Conservation (phyloP, 176 grass and related monocot species). For the Pontederia paniculata region DNA sequence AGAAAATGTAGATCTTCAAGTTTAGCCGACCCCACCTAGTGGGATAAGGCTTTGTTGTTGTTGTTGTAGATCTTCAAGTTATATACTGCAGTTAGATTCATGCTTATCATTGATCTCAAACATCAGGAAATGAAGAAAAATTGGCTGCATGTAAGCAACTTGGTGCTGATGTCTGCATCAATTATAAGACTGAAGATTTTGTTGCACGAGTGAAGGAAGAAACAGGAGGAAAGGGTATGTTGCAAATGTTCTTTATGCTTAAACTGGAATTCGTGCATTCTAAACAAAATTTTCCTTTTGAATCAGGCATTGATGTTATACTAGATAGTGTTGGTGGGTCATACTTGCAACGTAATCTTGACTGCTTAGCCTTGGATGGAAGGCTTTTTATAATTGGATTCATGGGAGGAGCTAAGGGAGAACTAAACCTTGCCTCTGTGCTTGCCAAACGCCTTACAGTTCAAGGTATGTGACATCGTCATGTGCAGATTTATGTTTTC, state of each 20-base stretch:
- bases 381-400: slow-evolving; percentile 84
- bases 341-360: slow-evolving; percentile 61
- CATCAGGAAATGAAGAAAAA: slow-evolving; percentile 63
- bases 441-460: slow-evolving; percentile 56
- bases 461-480: slow-evolving; percentile 34
- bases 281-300: slow-evolving; percentile 2
- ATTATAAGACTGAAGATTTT: slow-evolving; percentile 91
- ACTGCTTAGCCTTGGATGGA: slow-evolving; percentile 63
- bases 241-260: background rate
- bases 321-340: slow-evolving; percentile 58
- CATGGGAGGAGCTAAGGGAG: slow-evolving; percentile 33
- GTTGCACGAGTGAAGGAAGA: slow-evolving; percentile 62
- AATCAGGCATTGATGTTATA: slow-evolving; percentile 71
- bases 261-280: background rate
- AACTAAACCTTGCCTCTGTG: slow-evolving; percentile 52
- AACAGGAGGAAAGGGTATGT: slow-evolving; percentile 59
- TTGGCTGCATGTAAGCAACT: slow-evolving; percentile 61
- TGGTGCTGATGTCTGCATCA: slow-evolving; percentile 78
- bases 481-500: no score
- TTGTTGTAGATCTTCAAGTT: background rate
- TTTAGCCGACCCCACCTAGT: no score
- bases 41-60: no score
- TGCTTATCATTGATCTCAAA: background rate
- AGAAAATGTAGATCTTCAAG: background rate
- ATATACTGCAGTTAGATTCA: background rate